These are phyloP conservation scores for Pythium aristosporum DNA, from an alignment of 352 stramenopile genomes.

Conservation along the genomic window DNA sequence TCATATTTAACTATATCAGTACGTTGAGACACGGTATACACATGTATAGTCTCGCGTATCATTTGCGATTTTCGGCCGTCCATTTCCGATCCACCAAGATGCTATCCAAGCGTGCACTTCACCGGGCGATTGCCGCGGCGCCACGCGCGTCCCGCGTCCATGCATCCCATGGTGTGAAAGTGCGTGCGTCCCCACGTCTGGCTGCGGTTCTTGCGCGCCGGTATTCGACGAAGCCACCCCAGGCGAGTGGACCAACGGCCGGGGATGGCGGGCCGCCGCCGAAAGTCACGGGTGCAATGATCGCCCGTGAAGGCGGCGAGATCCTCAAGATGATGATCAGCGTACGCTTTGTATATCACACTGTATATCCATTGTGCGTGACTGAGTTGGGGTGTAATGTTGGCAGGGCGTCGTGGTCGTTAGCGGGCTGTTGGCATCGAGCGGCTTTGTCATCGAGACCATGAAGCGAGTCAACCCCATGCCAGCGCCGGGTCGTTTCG, in stretches of 20 bases:
- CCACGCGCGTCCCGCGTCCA: neutral
- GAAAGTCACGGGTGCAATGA: constrained; percentile 40
- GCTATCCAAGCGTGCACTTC: neutral
- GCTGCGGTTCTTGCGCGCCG: neutral
- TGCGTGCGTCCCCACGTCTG: neutral
- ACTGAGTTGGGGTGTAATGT: neutral
- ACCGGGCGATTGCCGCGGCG: constrained; percentile 2
- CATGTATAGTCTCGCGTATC: constrained; percentile 4
- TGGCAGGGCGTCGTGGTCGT: constrained; percentile 41
- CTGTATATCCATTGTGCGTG: neutral
- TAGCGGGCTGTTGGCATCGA: constrained; percentile 42
- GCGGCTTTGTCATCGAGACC: constrained; percentile 69
- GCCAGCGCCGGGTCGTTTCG: constrained; percentile 41
- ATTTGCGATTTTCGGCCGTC: too few relatives aligned
- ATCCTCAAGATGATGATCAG: constrained; percentile 64
- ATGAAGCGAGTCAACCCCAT: constrained; percentile 62
- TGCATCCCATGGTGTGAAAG: neutral
- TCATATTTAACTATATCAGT: neutral
- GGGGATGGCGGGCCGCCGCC: constrained; percentile 6
- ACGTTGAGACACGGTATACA: neutral
- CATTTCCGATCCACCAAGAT: neutral
- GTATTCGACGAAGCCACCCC: constrained; percentile 3
- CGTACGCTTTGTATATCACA: constrained; percentile 21
- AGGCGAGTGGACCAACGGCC: neutral
- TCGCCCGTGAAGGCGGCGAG: constrained; percentile 55